These are phyloP conservation scores for Tranzscheliella williamsii DNA, from an alignment of 1,284 basidiomycete species.

Conservation along the genomic window DNA sequence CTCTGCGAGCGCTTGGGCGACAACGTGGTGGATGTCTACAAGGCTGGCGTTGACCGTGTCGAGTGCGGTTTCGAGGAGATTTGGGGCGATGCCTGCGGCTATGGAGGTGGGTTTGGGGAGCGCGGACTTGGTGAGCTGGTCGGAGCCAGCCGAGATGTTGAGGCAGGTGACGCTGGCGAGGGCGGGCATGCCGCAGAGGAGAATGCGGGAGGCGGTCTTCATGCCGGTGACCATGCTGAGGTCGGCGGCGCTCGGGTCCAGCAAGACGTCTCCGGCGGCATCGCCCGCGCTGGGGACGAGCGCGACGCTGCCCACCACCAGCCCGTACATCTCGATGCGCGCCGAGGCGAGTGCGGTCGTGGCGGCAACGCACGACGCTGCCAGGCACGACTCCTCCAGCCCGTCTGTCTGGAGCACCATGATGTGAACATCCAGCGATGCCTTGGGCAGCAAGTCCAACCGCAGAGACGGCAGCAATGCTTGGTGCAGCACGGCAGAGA, in stretches of 20 bases:
- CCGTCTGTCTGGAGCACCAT: slow-evolving; percentile 89
- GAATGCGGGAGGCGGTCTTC: slow-evolving; percentile 62
- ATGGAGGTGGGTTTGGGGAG: background rate
- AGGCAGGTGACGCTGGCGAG: slow-evolving; percentile 74
- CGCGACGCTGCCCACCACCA: slow-evolving; percentile 77
- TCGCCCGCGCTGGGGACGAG: slow-evolving; percentile 59
- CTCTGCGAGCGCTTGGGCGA: slow-evolving; percentile 21
- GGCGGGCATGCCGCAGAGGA: slow-evolving; percentile 83
- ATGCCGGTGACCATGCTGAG: slow-evolving; percentile 60
- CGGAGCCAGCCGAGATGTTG: slow-evolving; percentile 17
- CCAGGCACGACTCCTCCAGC: slow-evolving; percentile 65
- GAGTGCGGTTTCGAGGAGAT: slow-evolving; percentile 15
- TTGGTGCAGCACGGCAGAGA: slow-evolving; percentile 82
- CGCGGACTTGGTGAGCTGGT: background rate
- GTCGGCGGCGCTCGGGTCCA: slow-evolving; percentile 83
- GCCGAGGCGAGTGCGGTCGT: slow-evolving; percentile 86
- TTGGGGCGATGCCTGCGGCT: slow-evolving; percentile 7
- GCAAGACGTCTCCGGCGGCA: slow-evolving; percentile 62
- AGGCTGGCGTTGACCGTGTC: slow-evolving; percentile 12
- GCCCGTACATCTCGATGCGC: slow-evolving; percentile 81
- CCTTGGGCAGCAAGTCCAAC: slow-evolving; percentile 88
- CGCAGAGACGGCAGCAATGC: slow-evolving; percentile 82
- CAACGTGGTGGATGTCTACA: slow-evolving; percentile 36
- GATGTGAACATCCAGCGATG: slow-evolving; percentile 87
- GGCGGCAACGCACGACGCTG: slow-evolving; percentile 75